These are phyloP conservation scores for Climacium dendroides DNA, from an alignment of 225 moss, liverwort and hornwort genomes.

Conservation along the genomic window DNA sequence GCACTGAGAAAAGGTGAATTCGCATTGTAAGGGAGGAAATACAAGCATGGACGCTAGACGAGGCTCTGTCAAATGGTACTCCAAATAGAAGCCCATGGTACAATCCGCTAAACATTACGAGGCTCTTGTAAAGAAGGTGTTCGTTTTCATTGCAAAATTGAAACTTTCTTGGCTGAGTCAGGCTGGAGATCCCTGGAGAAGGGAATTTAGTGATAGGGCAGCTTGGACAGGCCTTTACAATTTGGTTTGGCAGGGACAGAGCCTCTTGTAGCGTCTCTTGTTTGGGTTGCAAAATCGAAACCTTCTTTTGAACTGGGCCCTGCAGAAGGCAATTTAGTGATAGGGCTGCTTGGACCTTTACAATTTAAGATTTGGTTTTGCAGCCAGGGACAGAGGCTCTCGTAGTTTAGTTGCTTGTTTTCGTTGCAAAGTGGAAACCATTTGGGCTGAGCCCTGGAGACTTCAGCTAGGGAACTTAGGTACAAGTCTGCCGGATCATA, in stretches of 20 bases:
- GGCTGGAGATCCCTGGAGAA: neutral
- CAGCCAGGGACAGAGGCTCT: neutral
- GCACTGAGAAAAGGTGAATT: neutral
- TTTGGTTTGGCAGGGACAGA: neutral
- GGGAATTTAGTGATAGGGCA: neutral
- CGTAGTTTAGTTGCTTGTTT: neutral
- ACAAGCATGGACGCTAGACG: neutral
- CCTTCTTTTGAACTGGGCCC: neutral
- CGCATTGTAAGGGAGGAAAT: neutral
- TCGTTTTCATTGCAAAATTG: neutral
- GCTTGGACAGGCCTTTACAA: neutral
- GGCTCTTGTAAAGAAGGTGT: neutral
- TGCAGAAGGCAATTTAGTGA: neutral
- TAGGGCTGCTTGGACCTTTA: neutral
- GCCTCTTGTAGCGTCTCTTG: neutral
- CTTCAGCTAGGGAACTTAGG: neutral
- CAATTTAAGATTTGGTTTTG: neutral
- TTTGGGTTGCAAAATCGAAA: neutral
- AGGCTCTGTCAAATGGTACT: neutral
- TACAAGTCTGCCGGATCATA: neutral
- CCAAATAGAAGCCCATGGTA: too few relatives aligned
- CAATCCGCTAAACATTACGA: neutral
- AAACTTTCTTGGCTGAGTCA: neutral
- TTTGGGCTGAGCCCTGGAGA: neutral
- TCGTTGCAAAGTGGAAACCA: neutral